These are phyloP conservation scores for Kuraishia cidri DNA, from an alignment of 805 yeast genomes.

Conservation along the genomic window DNA sequence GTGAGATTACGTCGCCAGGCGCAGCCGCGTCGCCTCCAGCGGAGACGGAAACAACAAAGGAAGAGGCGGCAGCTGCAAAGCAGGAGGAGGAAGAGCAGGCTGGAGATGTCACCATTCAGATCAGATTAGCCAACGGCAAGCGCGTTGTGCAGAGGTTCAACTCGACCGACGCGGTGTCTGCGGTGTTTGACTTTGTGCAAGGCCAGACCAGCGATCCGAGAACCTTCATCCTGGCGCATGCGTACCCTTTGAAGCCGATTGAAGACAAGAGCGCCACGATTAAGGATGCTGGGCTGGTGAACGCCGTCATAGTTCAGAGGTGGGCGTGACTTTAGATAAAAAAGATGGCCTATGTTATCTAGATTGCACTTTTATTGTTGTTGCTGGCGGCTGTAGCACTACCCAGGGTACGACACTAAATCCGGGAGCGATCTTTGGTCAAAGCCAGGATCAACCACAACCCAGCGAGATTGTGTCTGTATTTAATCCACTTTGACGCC, in stretches of 20 bases:
- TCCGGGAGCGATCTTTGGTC: too few species aligned
- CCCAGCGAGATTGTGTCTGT: neutral
- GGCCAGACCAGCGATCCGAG: constrained; percentile 30
- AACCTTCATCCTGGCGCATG: constrained; percentile 59
- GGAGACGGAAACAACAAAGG: constrained; percentile 6
- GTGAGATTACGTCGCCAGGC: constrained; percentile 30
- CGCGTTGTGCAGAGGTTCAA: constrained; percentile 57
- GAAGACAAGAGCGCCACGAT: constrained; percentile 49
- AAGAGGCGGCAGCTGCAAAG: constrained; percentile 13
- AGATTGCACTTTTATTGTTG: neutral
- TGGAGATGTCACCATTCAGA: constrained; percentile 74
- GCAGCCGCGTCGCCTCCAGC: constrained; percentile 7
- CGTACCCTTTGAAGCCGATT: constrained; percentile 76
- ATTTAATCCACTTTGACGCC: neutral
- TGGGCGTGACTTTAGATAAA: too few species aligned
- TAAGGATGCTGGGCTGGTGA: constrained; percentile 66
- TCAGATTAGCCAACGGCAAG: constrained; percentile 77
- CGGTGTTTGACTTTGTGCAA: constrained; percentile 62
- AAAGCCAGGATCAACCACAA: too few species aligned
- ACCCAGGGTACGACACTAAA: too few species aligned
- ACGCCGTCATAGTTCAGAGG: constrained; percentile 87
- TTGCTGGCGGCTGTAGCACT: too few species aligned
- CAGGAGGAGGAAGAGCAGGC: constrained; percentile 13
- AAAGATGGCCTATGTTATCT: constrained; percentile 10
- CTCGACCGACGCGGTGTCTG: constrained; percentile 54